Evolutionary conservation across 140 eudicot species (phyloP).

Genomic region (Artemisia princeps): DNA sequence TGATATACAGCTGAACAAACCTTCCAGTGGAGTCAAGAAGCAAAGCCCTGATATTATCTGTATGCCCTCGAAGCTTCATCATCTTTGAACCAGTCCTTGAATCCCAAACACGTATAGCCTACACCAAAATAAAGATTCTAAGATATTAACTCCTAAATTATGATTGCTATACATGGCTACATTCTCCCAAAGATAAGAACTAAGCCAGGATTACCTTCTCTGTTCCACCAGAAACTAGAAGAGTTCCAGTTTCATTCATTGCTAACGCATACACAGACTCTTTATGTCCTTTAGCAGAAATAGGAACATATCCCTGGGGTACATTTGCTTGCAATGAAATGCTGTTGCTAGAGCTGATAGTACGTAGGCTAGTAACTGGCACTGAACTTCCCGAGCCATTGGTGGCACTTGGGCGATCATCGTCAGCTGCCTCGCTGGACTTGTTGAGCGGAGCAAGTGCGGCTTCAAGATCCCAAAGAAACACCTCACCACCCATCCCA

Average conservation of each 20-base stretch:
- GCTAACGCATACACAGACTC: constrained; percentile 97
- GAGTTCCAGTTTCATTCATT: constrained; percentile 79
- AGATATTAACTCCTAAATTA: not conserved
- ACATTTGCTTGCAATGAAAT: constrained; percentile 63
- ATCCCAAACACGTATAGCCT: constrained; percentile 99
- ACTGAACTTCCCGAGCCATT: constrained; percentile 54
- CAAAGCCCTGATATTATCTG: constrained; percentile 86
- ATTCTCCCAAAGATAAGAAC: not conserved
- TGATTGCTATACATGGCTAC: not conserved
- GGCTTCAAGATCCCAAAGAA: constrained; percentile 97
- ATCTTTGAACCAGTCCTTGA: constrained; percentile 84
- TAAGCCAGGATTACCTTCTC: constrained; percentile 55
- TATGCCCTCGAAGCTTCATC: constrained; percentile 96
- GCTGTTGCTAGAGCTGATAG: constrained; percentile 69
- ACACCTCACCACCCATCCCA: constrained; percentile 96
- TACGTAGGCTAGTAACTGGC: constrained; percentile 57
- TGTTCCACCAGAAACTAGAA: constrained; percentile 99
- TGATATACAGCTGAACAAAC: constrained; percentile 28
- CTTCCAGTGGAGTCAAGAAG: constrained; percentile 90
- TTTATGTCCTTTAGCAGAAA: constrained; percentile 92
- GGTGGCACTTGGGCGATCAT: constrained; percentile 49
- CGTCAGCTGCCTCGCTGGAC: constrained; percentile 57
- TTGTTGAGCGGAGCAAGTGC: constrained; percentile 79
- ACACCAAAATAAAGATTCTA: constrained; percentile 13
- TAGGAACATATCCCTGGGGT: constrained; percentile 67